A percentile compares a stretch with the other conserved stretches of the same genome.
Evolutionary conservation across 1,284 basidiomycete species (phyloP).

Genomic region (Papiliotrema fonsecae): DNA sequence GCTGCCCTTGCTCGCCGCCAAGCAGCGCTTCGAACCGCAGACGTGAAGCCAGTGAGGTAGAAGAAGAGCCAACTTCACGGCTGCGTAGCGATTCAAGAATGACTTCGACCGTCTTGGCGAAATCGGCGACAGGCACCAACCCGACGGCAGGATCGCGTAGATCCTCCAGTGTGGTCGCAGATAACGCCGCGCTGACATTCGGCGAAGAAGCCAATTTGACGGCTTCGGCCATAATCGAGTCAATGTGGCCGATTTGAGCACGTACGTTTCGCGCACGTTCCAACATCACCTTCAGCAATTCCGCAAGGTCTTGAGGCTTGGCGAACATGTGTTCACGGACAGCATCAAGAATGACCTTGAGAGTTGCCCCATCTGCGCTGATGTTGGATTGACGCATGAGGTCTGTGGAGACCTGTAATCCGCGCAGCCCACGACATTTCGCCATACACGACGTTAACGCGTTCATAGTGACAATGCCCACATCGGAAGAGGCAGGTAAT

Average conservation of each 20-base stretch:
- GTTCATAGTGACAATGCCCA: conserved; percentile 20
- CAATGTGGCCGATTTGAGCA: conserved; percentile 24
- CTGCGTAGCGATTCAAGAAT: conserved; percentile 2
- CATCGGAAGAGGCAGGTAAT: conserved; percentile 7
- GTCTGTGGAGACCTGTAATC: conserved; percentile 7
- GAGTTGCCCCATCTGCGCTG: conserved; percentile 24
- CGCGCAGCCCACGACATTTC: conserved; percentile 6
- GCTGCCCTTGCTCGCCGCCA: neutral
- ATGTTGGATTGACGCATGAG: conserved; percentile 18
- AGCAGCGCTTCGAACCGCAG: conserved; percentile 5
- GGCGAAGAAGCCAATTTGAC: conserved; percentile 1
- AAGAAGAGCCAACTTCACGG: neutral
- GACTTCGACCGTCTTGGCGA: neutral
- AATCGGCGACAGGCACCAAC: neutral
- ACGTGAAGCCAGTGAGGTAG: conserved; percentile 3
- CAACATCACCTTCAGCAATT: conserved; percentile 19
- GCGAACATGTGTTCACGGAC: conserved; percentile 11
- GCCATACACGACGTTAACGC: conserved; percentile 10
- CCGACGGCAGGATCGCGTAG: conserved; percentile 3
- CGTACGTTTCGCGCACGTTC: conserved; percentile 9
- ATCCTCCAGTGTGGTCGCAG: conserved; percentile 13
- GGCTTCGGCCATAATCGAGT: conserved; percentile 13
- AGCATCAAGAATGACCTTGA: conserved; percentile 26
- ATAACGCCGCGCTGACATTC: conserved; percentile 10
- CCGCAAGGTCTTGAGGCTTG: conserved; percentile 19